phyloP scores from a whole-genome alignment of 108 stramenopile species.

The Nitzschia palea region DNA sequence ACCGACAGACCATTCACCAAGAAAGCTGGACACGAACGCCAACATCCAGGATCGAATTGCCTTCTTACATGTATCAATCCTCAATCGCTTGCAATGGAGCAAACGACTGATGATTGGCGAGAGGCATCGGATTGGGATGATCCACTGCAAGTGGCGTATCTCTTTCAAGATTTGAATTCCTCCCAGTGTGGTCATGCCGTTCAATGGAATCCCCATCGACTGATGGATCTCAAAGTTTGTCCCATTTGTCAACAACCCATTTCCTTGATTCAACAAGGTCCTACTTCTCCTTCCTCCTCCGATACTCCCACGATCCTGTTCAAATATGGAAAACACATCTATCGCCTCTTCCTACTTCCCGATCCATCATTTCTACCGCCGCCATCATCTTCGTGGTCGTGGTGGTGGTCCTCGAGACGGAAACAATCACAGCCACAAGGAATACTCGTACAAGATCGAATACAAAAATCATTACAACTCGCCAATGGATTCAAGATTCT shows the following conservation, averaged over 20 bases:
- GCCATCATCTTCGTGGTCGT: not conserved
- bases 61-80: too few species aligned
- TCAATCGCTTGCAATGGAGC: too few species aligned
- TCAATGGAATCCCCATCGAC: constrained; percentile 1
- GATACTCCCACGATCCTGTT: not conserved
- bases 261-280: not conserved
- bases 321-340: constrained; percentile 5
- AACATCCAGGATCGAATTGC: too few species aligned
- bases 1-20: too few species aligned
- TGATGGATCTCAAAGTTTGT: not conserved
- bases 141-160: not conserved
- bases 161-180: not conserved
- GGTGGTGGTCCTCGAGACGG: not conserved
- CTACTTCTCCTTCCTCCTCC: not conserved
- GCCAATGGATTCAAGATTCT: constrained; percentile 4
- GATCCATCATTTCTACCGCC: not conserved
- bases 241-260: not conserved
- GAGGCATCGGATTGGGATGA: constrained; percentile 4
- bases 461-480: not conserved
- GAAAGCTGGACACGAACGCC: too few species aligned
- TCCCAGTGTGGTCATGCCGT: constrained; percentile 4
- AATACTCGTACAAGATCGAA: not conserved
- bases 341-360: not conserved
- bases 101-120: too few species aligned
- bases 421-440: not conserved